Evolutionary conservation across 768 basidiomycete species (phyloP).

Genomic region (Pleurotus sapidus): DNA sequence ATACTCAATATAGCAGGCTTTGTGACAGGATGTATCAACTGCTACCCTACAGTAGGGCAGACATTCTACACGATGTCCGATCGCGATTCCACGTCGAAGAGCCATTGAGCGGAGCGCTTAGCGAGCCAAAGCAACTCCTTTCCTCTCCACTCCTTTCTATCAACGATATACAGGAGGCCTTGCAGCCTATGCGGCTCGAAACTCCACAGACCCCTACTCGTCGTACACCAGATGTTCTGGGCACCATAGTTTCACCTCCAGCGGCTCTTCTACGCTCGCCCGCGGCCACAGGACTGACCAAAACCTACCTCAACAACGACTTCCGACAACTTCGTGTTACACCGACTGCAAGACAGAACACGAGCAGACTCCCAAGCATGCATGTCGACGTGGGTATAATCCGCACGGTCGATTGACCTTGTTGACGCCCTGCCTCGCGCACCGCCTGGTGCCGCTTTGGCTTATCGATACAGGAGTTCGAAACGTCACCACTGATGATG

Average conservation of each 20-base stretch:
- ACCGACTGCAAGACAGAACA: slow-evolving; percentile 73
- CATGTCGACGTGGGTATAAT: slow-evolving; percentile 55
- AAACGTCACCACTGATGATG: slow-evolving; percentile 6
- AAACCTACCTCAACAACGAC: slow-evolving; percentile 79
- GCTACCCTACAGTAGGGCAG: slow-evolving; percentile 16
- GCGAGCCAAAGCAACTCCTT: slow-evolving; percentile 6
- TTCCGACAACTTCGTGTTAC: slow-evolving; percentile 73
- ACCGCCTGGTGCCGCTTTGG: slow-evolving; percentile 6
- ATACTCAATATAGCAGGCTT: slow-evolving; percentile 43
- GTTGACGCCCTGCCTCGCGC: slow-evolving; percentile 7
- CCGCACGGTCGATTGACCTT: slow-evolving; percentile 23
- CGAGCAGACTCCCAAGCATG: slow-evolving; percentile 82
- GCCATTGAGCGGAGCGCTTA: slow-evolving; percentile 15
- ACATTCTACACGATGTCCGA: slow-evolving; percentile 17
- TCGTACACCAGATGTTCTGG: slow-evolving; percentile 42
- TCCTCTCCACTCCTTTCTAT: slow-evolving; percentile 44
- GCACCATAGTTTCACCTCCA: slow-evolving; percentile 62
- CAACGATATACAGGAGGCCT: slow-evolving; percentile 43
- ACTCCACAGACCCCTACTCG: slow-evolving; percentile 54
- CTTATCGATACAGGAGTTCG: slow-evolving; percentile 6
- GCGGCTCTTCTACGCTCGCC: slow-evolving; percentile 68
- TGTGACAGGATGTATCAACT: slow-evolving; percentile 32
- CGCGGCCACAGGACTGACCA: slow-evolving; percentile 74
- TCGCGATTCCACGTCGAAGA: slow-evolving; percentile 36
- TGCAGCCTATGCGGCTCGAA: slow-evolving; percentile 33